Base-by-base conservation (phyloP, 1,139 yeast genomes). In the Suhomyces choctaworum region DNA sequence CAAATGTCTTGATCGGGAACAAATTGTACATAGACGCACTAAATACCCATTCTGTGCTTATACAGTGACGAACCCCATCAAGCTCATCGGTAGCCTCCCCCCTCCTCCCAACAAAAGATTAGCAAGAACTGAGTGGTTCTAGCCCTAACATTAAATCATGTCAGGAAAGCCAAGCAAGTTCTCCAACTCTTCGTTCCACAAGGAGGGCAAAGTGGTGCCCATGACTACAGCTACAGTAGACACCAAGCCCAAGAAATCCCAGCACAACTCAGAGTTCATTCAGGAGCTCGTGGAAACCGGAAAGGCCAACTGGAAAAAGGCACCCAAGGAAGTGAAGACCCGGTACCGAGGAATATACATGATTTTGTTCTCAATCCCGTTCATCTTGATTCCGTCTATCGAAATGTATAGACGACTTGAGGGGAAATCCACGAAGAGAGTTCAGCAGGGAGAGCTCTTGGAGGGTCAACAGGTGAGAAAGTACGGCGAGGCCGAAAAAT, bases 251-350 rank as follows among this genome's bases (percentile, higher is more conserved):
- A 45, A 47, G 26, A 48, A 52, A 8, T 47, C 45, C 29, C 38
- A 53, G n/a, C 44, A 47, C 17, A 51, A 58, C 22, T 56, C 66
- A 2, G 68, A 62, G 29, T 66, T 66, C 39, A 53, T 64, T 12
- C 53, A 58, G 36, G 68, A 62, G 34, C 48, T 66, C 31, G 59
- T 56, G 20, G 63, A 62, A 32, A 68, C 74, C 0, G 76, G 76
- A 5, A 50, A 54, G 36, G 70, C 73, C 7, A 62, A 70, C 48
- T 70, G 76, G 76, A 66, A 66, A 32, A 65, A 62, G 45, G 76
- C 76, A 0, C 75, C 76, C 2, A 46, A 51, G 34, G 73, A 60
- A 27, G 54, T 70, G 16, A 67, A 60, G 42, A 56, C 53, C 12
- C 43, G 73, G 28, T 70, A 69, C 46, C 56, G 58, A 31, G 76